Percentiles rank a stretch among this genome's conserved stretches.
Conservation (phyloP, 169 alveolate genomes). For the Theileria equi region DNA sequence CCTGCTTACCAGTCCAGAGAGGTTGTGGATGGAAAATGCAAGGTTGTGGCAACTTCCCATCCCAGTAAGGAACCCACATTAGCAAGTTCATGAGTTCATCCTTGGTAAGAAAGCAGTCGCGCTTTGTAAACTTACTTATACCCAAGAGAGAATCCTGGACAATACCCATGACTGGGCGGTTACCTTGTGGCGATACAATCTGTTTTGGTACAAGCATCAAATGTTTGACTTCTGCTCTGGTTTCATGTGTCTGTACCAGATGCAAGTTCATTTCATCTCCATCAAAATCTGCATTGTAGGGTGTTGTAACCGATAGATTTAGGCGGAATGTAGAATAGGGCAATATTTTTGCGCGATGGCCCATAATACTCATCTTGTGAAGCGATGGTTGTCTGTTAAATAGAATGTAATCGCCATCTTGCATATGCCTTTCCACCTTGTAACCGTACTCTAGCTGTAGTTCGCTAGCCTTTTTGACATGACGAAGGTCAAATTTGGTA, state of each 20-base stretch:
- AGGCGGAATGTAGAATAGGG: constrained; percentile 99
- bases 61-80: constrained; percentile 96
- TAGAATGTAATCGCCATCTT: constrained; percentile 96
- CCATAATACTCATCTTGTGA: constrained; percentile 99
- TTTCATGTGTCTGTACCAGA: constrained; percentile 97
- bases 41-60: constrained; percentile 97
- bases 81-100: constrained; percentile 90
- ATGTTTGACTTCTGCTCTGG: constrained; percentile 97
- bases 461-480: constrained; percentile 82
- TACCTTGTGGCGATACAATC: constrained; percentile 99
- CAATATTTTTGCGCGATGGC: constrained; percentile 95
- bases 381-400: constrained; percentile 99
- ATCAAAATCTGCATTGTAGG: constrained; percentile 99
- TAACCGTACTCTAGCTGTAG: constrained; percentile 91
- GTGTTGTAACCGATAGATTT: constrained; percentile 98
- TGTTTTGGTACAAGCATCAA: constrained; percentile 98
- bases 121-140: constrained; percentile 89
- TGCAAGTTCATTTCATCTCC: constrained; percentile 99
- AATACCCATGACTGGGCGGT: constrained; percentile 99
- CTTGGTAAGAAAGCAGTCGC: constrained; percentile 94
- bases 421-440: constrained; percentile 98
- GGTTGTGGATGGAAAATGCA: constrained; percentile 96
- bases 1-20: constrained; percentile 99
- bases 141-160: constrained; percentile 98
- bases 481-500: constrained; percentile 84